phyloP scores from a whole-genome alignment of 2,329 filamentous ascomycete genomes.

The Madurella mycetomatis region DNA sequence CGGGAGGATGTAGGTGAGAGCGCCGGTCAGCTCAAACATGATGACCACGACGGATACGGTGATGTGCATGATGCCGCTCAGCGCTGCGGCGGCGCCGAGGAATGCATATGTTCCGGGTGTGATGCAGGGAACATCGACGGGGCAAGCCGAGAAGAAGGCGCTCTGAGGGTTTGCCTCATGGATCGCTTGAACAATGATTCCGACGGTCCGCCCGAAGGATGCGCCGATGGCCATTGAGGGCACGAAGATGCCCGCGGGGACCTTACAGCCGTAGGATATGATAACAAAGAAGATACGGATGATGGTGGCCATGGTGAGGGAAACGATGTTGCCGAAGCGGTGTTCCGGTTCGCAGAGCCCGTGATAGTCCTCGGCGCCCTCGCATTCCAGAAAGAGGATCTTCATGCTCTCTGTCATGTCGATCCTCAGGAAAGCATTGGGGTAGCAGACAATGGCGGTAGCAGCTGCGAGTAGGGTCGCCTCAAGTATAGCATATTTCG shows the following conservation, averaged over 20 bases:
- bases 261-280: conserved; percentile 95
- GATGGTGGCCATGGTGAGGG: conserved; percentile 72
- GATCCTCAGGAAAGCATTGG: conserved; percentile 89
- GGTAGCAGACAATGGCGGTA: conserved; percentile 92
- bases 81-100: conserved; percentile 81
- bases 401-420: conserved; percentile 99
- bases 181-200: conserved; percentile 85
- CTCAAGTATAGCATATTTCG: conserved; percentile 79
- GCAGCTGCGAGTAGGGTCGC: conserved; percentile 75
- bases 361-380: conserved; percentile 81
- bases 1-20: conserved; percentile 90
- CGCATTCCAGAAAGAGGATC: conserved; percentile 90
- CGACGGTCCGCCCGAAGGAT: conserved; percentile 88
- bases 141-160: conserved; percentile 81
- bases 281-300: conserved; percentile 82
- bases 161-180: conserved; percentile 80
- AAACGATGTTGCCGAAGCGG: conserved; percentile 72
- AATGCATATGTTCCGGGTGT: conserved; percentile 97
- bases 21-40: conserved; percentile 99
- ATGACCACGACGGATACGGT: conserved; percentile 96
- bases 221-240: conserved; percentile 97
- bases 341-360: conserved; percentile 78
- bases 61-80: conserved; percentile 97
- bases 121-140: conserved; percentile 90
- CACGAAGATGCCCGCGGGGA: conserved; percentile 95